Evolutionary conservation across 352 stramenopile species (phyloP), one percentile per base, ranked within the genome.

Genomic region (Pythium guiyangense): DNA sequence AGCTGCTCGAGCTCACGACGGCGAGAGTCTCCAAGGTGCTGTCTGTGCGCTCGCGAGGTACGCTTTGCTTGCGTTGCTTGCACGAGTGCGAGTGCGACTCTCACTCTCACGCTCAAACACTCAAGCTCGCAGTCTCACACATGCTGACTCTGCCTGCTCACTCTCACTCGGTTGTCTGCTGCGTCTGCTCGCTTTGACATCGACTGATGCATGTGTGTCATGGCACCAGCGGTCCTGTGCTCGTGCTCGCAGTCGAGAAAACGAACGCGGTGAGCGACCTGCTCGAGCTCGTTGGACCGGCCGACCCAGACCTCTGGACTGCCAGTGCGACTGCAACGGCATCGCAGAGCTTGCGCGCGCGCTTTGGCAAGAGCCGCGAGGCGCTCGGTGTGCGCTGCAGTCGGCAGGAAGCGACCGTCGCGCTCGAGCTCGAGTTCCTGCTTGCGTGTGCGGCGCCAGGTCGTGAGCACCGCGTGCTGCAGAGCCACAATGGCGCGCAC

Each of bases 231-330:
- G 79, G 79, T 1, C 76, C 79, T 22, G 57, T 73, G 11, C 55
- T 89, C 40, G 59, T 84, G 43, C 47, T 89, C 27, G 62, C 59
- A 0, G 11, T 89, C 3, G 66, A 84, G 43, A 85, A 80, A 47
- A 27, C 53, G 5, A 70, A 78, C 9, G 76, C 70, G n/a, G 55
- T 89, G 25, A 58, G 59, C 1, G 75, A 82, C 14, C 60, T 89
- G n/a, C 62, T 70, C 9, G 70, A 89, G 17, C 67, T 89, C 18
- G 72, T 86, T 10, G 79, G 79, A 3, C 64, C 73, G 8, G 59
- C 55, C 4, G 59, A 69, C 12, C 44, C 60, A 25, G 60, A 65
- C 6, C 53, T 54, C 9, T 84, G 74, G n/a, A n/a, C n/a, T n/a
- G n/a, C n/a, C n/a, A n/a, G n/a, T n/a, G n/a, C n/a, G 77, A 17